phyloP scores from a whole-genome alignment of 371 early-diverging fungal species.

The Zancudomyces culisetae region DNA sequence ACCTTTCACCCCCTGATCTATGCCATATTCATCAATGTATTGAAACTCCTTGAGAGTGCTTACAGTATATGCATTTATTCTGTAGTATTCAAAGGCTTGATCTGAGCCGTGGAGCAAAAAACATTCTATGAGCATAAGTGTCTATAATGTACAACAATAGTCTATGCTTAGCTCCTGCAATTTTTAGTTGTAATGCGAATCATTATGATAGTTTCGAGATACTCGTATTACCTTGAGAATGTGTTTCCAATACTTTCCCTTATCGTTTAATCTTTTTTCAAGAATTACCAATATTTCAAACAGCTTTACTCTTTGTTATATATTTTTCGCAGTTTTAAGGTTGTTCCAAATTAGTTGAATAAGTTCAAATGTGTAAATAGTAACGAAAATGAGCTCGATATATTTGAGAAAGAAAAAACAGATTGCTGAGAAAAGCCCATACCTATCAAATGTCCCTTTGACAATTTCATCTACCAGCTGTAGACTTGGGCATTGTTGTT shows the following conservation, averaged over 20 bases:
- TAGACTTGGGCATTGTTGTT: constrained; percentile 74
- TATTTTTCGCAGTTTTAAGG: no score
- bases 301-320: constrained; percentile 57
- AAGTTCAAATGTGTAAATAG: no score
- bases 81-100: constrained; percentile 65
- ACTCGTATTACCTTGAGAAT: constrained; percentile 66
- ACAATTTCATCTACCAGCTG: constrained; percentile 77
- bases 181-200: background rate
- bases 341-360: no score
- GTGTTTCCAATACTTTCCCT: constrained; percentile 95
- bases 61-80: constrained; percentile 75
- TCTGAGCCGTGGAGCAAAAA: constrained; percentile 69
- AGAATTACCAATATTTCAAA: constrained; percentile 92
- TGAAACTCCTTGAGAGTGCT: constrained; percentile 92
- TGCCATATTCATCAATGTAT: constrained; percentile 75
- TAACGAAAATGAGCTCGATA: no score
- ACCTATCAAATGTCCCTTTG: constrained; percentile 67
- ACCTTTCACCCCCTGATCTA: constrained; percentile 65
- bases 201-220: no score
- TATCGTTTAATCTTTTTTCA: constrained; percentile 89
- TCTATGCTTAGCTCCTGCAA: background rate
- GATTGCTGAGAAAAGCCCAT: constrained; percentile 25
- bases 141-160: constrained; percentile 12
- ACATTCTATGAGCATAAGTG: constrained; percentile 40
- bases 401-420: background rate